Evolutionary conservation across 495 filamentous ascomycete species (phyloP), one percentile per base, ranked within the genome.

Genomic region (Daldinia decipiens): DNA sequence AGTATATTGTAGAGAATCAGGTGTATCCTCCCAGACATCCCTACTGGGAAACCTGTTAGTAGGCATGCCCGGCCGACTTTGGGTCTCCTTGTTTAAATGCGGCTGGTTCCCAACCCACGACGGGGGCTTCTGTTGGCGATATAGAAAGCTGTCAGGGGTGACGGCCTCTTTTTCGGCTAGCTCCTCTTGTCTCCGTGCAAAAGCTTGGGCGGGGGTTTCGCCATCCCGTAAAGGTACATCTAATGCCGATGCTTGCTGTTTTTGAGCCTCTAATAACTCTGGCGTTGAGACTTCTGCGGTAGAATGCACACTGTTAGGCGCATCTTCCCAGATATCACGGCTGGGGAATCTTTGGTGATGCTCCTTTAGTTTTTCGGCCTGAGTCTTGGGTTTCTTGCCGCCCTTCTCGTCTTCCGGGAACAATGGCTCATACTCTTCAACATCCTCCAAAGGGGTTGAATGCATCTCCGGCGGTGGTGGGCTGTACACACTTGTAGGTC

Each of bases 11-110:
- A 92, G 86, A 72, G 91, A 93, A 69, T 95, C 92, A 4, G 95
- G 95, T 0, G 88, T 88, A 76, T 99, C 95, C 81, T 99, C 95
- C 95, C 95, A 99, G 50, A 98, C 91, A 80, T 99, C 95, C 38
- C 88, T 88, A 76, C 94, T 97, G 5, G 95, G 95, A 77, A 99
- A 99, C 6, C 94, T 87, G 36, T 91, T 91, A 61, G 88, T 91
- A 59, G 88, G 85, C 5, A 36, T 73, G 26, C 84, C 82, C 3
- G 89, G 84, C 7, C 70, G 67, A 26, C 40, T 63, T 0, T 59
- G 83, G 3, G 77, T 75, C 53, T 82, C 84, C 60, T 77, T 74
- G 1, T 74, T 63, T 19, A 82, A 72, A 59, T 83, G 81, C 15
- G 78, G 73, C 43, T 83, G 79, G 64, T 82, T 77, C n/a, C 81